Evolutionary conservation across 2,329 filamentous ascomycete genomes (phyloP), one percentile per base, ranked within the genome.

Genomic region (Fusarium tanahbumbuense): DNA sequence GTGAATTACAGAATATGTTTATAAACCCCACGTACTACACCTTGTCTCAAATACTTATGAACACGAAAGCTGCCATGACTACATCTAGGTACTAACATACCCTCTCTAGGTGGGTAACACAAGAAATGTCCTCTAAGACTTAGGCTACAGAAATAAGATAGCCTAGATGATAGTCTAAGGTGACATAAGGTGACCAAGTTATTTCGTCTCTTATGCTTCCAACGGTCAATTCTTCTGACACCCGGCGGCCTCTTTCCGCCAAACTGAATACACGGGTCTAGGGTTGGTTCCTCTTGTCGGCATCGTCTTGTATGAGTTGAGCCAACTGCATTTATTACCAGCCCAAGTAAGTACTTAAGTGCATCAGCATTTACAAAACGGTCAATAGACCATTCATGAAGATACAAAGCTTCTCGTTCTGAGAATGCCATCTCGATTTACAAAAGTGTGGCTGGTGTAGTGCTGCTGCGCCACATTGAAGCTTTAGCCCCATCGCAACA

Each of bases 401-500:
- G 10, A 37, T n/a, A n/a, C 34, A n/a, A 37, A n/a, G 18, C 34
- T 37, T n/a, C 34, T 37, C 34, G 34, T 18, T 37, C 34, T 37
- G 18, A 37, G 18, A 37, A 37, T n/a, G 34, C n/a, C 34, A n/a
- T 37, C n/a, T 10, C 27, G 8, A 11, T 48, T 37, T 37, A n/a
- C 34, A 37, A 37, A 12, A n/a, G 34, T 67, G 69, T 64, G 70
- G 68, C 70, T 69, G 13, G 41, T 37, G 6, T 1, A 0, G 1
- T 4, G 2, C 1, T 37, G 34, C n/a, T 34, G 40, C 48, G 60
- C 68, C 67, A 71, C 70, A 64, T 8, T 27, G 10, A 41, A 53
- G 55, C 45, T 54, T n/a, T 65, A 64, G 70, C 68, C 66, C 70
- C 56, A 41, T 65, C 65, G 62, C 42, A 68, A 60, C 22, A 44